Evolutionary conservation across 1,139 yeast genomes (phyloP).

Genomic region (Zygoascus hellenicus): DNA sequence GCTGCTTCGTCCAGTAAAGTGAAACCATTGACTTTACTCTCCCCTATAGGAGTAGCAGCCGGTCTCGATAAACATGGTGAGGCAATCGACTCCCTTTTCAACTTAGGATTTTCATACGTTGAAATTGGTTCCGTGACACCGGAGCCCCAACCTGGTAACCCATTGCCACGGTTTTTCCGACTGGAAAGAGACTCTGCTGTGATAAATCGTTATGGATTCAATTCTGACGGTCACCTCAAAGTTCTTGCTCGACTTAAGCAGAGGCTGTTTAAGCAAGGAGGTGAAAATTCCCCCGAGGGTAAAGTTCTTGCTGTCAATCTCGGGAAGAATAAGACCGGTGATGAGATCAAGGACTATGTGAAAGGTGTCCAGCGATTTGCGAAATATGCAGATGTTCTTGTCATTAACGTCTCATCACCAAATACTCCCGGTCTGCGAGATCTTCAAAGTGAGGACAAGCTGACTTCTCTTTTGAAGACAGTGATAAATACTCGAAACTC

Average conservation of each 20-base stretch:
- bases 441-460: constrained; percentile 70
- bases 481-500: constrained; percentile 36
- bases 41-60: constrained; percentile 92
- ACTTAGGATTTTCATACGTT: constrained; percentile 79
- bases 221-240: constrained; percentile 77
- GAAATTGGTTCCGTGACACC: constrained; percentile 96
- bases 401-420: constrained; percentile 92
- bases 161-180: constrained; percentile 83
- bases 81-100: constrained; percentile 77
- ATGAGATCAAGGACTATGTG: constrained; percentile 79
- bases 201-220: constrained; percentile 90
- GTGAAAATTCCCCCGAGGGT: constrained; percentile 39
- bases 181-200: constrained; percentile 82
- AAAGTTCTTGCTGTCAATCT: constrained; percentile 74
- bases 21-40: constrained; percentile 41
- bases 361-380: constrained; percentile 80
- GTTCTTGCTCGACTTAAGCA: constrained; percentile 61
- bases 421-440: constrained; percentile 93
- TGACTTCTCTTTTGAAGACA: constrained; percentile 57
- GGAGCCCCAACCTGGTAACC: constrained; percentile 88
- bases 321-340: constrained; percentile 90
- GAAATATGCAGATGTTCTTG: constrained; percentile 79
- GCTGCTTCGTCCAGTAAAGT: constrained; percentile 29
- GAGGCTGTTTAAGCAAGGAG: constrained; percentile 52
- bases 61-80: constrained; percentile 94